Conservation (phyloP, 305 asterid species). For the Solanum chacoense region DNA sequence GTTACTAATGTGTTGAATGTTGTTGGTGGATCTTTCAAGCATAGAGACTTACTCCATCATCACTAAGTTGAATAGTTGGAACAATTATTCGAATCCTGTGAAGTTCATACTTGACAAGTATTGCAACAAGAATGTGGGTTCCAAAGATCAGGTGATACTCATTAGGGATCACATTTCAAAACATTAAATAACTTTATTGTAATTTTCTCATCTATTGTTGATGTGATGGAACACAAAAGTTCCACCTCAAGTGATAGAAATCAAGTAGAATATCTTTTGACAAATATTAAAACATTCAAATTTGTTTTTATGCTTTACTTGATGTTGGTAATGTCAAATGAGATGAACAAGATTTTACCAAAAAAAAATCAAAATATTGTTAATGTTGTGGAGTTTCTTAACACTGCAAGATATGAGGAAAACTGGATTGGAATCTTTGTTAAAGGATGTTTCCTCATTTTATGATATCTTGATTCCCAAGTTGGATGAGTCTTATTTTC, state of each 20-base stretch:
- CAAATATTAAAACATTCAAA: background rate
- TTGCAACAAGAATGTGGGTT: background rate
- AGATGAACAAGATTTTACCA: background rate
- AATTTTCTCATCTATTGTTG: background rate
- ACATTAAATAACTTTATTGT: background rate
- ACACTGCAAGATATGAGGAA: background rate
- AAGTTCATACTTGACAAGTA: background rate
- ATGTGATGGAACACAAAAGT: background rate
- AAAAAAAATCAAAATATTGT: background rate
- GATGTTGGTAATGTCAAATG: background rate
- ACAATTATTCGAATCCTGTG: background rate
- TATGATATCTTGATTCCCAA: background rate
- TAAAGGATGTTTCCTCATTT: background rate
- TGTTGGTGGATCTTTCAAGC: background rate
- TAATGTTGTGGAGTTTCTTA: background rate
- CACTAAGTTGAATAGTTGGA: background rate
- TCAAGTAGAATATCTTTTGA: background rate
- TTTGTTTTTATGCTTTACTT: background rate
- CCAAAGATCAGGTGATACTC: background rate
- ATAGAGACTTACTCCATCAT: background rate
- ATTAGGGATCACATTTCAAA: background rate
- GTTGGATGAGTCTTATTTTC: background rate
- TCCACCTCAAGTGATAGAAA: background rate
- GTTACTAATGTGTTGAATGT: background rate
- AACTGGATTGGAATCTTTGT: background rate